Conservation (phyloP, 768 basidiomycete species). For the Auriscalpium vulgare region DNA sequence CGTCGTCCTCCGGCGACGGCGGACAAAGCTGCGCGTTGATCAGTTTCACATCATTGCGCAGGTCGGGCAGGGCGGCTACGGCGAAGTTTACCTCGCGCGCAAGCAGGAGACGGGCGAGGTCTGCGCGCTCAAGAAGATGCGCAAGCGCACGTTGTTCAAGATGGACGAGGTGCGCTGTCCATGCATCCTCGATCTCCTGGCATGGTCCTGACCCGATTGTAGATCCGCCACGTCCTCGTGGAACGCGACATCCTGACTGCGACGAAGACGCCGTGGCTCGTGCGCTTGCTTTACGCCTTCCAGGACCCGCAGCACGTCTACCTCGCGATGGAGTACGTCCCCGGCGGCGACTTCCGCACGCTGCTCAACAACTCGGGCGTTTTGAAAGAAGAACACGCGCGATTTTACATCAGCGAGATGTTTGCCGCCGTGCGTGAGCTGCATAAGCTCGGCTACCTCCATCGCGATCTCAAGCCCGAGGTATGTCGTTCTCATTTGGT, state of each 20-base stretch:
- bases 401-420: constrained; percentile 98
- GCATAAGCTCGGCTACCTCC: constrained; percentile 96
- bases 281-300: constrained; percentile 90
- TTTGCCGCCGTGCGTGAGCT: constrained; percentile 89
- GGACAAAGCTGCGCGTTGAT: constrained; percentile 87
- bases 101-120: constrained; percentile 95
- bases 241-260: constrained; percentile 97
- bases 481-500: constrained; percentile 31
- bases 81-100: constrained; percentile 92
- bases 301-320: constrained; percentile 89
- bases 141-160: constrained; percentile 87
- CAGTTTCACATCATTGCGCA: constrained; percentile 99
- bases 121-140: constrained; percentile 97
- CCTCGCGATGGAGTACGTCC: constrained; percentile 98
- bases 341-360: constrained; percentile 96
- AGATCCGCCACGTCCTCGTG: constrained; percentile 96
- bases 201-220: background rate
- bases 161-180: constrained; percentile 80
- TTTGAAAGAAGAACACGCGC: constrained; percentile 92
- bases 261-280: constrained; percentile 97
- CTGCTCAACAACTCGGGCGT: constrained; percentile 97
- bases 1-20: constrained; percentile 82
- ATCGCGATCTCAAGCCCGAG: constrained; percentile 97
- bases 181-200: background rate
- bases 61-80: constrained; percentile 98